A percentile compares a stretch with the other conserved stretches of the same genome.
These are phyloP conservation scores for Staphylotrichum tortipilum DNA, from an alignment of 495 filamentous ascomycete genomes.

Conservation along the genomic window DNA sequence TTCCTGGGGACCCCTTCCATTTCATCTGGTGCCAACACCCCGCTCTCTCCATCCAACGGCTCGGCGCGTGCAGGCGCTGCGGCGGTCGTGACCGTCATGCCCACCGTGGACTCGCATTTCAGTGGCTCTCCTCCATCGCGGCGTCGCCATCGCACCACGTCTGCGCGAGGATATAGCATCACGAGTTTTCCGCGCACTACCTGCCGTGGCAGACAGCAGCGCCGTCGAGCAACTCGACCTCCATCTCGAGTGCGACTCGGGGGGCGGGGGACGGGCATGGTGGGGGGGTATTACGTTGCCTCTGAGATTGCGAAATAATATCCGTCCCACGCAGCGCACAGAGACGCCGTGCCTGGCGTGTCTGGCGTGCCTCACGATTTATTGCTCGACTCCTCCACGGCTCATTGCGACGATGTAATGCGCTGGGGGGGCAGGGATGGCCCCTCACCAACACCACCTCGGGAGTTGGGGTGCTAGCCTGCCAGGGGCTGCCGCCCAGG, in stretches of 20 bases:
- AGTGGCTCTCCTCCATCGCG: neutral
- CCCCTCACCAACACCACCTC: too few relatives aligned
- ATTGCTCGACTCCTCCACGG: too few relatives aligned
- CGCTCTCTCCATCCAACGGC: slow-evolving; percentile 5
- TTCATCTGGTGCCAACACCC: slow-evolving; percentile 12
- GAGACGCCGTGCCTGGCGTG: too few relatives aligned
- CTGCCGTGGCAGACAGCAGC: slow-evolving; percentile 7
- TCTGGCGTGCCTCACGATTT: too few relatives aligned
- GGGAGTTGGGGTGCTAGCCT: too few relatives aligned
- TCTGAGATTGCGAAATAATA: slow-evolving; percentile 2
- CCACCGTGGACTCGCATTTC: too few relatives aligned
- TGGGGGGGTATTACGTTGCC: neutral
- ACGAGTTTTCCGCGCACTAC: slow-evolving; percentile 3
- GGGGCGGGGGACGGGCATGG: slow-evolving; percentile 1
- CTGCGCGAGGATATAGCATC: neutral
- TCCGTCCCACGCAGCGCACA: neutral
- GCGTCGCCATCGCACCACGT: neutral
- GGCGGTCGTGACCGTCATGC: too few relatives aligned
- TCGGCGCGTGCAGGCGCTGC: neutral
- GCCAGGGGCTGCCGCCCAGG: too few relatives aligned
- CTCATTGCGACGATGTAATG: too few relatives aligned
- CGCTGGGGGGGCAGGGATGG: too few relatives aligned
- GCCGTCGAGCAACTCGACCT: slow-evolving; percentile 5
- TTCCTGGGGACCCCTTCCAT: slow-evolving; percentile 12
- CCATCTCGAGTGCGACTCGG: slow-evolving; percentile 1